Conservation (phyloP, 163 green algal genomes). For the Chlamydomonas reinhardtii region DNA sequence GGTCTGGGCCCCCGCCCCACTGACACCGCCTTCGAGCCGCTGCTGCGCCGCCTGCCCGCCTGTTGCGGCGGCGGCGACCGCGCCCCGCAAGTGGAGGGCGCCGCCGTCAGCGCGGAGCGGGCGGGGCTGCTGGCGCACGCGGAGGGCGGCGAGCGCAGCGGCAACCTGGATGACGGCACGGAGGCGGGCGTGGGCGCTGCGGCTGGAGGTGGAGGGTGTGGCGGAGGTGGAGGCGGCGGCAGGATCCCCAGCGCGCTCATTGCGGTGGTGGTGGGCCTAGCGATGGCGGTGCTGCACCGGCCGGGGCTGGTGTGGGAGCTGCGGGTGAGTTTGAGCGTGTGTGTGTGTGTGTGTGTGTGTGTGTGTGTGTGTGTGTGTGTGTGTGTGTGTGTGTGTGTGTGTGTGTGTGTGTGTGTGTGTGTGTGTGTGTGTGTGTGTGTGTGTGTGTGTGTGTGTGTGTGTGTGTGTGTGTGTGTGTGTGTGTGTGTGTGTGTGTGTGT, state of each 20-base stretch:
- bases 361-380: neutral
- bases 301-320: constrained; percentile 44
- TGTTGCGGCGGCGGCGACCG: neutral
- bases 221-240: constrained; percentile 13
- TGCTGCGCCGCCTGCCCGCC: neutral
- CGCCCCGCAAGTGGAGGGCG: neutral
- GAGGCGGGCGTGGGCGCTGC: neutral
- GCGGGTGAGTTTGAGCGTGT: constrained; percentile 6
- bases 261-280: constrained; percentile 69
- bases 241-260: constrained; percentile 58
- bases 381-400: neutral
- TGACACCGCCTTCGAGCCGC: neutral
- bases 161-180: neutral
- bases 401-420: no score
- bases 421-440: no score
- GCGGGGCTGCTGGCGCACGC: constrained; percentile 1
- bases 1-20: neutral
- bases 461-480: no score
- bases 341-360: neutral
- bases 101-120: neutral
- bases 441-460: no score
- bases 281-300: constrained; percentile 56
- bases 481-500: no score
- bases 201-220: neutral
- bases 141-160: constrained; percentile 5